Evolutionary conservation across 768 basidiomycete species (phyloP).

Genomic region (Dioszegia crocea): DNA sequence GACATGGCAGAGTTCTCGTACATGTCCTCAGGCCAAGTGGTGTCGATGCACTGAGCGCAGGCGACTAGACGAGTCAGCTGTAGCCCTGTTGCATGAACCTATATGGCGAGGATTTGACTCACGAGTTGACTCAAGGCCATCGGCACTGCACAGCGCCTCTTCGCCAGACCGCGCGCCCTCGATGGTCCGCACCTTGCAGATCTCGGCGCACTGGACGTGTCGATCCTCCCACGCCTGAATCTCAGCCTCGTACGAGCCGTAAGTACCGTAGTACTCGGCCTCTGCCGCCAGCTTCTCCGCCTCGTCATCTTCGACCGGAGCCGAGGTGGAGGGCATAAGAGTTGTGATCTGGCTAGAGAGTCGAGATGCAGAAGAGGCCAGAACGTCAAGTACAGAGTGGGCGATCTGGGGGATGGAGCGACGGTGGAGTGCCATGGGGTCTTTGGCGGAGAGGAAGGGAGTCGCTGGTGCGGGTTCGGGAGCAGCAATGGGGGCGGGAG

Average conservation of each 20-base stretch:
- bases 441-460: constrained; percentile 23
- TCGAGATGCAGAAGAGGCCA: neutral
- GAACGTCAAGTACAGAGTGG: neutral
- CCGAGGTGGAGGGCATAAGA: neutral
- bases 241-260: constrained; percentile 5
- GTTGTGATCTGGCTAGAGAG: neutral
- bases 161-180: constrained; percentile 28
- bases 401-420: constrained; percentile 11
- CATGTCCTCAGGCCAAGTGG: constrained; percentile 34
- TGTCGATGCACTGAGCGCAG: constrained; percentile 43
- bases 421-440: constrained; percentile 24
- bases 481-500: neutral
- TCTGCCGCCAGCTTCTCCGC: constrained; percentile 10
- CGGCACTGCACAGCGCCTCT: constrained; percentile 31
- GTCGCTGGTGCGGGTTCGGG: constrained; percentile 1
- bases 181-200: neutral
- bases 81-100: neutral
- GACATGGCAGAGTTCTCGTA: constrained; percentile 40
- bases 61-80: constrained; percentile 17
- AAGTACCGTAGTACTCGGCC: constrained; percentile 6
- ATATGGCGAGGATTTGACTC: constrained; percentile 20
- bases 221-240: neutral
- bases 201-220: constrained; percentile 5
- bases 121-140: constrained; percentile 34
- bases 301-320: neutral